A percentile compares a stretch with the other conserved stretches of the same genome.
Evolutionary conservation across 805 yeast genomes (phyloP).

Genomic region (Scheffersomyces lignosus): DNA sequence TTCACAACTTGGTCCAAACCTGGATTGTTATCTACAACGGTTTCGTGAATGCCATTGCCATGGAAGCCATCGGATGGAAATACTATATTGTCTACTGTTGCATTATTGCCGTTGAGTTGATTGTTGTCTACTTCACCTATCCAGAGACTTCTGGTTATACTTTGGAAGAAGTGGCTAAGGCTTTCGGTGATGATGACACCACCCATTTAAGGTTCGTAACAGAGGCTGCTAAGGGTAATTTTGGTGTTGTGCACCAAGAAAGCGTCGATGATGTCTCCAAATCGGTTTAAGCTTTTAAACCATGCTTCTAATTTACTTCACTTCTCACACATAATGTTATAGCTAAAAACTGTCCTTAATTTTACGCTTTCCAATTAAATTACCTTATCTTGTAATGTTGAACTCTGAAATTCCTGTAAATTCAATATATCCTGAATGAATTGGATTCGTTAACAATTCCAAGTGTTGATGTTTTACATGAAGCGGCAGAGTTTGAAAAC

Average conservation of each 20-base stretch:
- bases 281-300: neutral
- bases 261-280: neutral
- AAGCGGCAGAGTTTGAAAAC: too few species aligned
- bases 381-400: neutral
- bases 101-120: constrained; percentile 27
- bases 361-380: too few species aligned
- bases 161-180: constrained; percentile 43
- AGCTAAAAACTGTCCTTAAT: neutral
- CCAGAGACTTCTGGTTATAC: constrained; percentile 45
- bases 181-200: constrained; percentile 38
- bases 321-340: neutral
- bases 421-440: too few species aligned
- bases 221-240: neutral
- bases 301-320: neutral
- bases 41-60: constrained; percentile 28
- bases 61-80: constrained; percentile 43
- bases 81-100: constrained; percentile 44
- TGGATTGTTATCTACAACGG: constrained; percentile 22
- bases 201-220: too few species aligned
- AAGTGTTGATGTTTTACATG: too few species aligned
- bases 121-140: constrained; percentile 30
- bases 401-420: too few species aligned
- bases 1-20: constrained; percentile 23
- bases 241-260: neutral
- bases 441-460: too few species aligned